Conservation (phyloP, 768 basidiomycete species). For the Xerocomus brunneocitrinus region DNA sequence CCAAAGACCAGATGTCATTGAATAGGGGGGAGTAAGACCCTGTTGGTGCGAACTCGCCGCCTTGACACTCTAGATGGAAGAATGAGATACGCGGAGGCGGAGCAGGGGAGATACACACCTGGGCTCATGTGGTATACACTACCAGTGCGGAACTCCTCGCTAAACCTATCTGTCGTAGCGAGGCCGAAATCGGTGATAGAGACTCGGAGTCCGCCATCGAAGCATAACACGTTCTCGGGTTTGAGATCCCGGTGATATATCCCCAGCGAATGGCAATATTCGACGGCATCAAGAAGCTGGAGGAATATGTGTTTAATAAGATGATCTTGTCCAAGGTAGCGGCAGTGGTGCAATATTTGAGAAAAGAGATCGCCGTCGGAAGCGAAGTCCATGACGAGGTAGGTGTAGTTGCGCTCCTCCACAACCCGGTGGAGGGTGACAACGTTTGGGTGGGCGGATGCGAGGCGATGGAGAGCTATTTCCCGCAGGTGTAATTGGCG, state of each 20-base stretch:
- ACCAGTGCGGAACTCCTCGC: conserved; percentile 90
- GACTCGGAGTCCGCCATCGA: conserved; percentile 68
- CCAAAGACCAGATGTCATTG: conserved; percentile 96
- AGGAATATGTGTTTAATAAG: conserved; percentile 89
- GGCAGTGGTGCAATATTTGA: conserved; percentile 71
- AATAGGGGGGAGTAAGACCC: conserved; percentile 77
- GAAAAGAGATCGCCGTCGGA: conserved; percentile 88
- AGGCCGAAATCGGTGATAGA: conserved; percentile 95
- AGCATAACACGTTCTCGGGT: conserved; percentile 93
- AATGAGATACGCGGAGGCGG: conserved; percentile 15
- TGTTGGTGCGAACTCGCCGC: conserved; percentile 58
- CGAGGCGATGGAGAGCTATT: conserved; percentile 74
- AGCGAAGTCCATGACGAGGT: conserved; percentile 92
- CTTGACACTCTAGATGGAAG: conserved; percentile 70
- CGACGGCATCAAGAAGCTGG: conserved; percentile 90
- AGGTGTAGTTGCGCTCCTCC: conserved; percentile 76
- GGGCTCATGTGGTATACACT: conserved; percentile 99
- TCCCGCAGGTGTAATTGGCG: conserved; percentile 83
- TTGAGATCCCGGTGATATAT: conserved; percentile 98
- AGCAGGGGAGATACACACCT: conserved; percentile 42
- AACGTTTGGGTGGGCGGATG: conserved; percentile 72
- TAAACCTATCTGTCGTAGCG: conserved; percentile 80
- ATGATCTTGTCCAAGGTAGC: conserved; percentile 78
- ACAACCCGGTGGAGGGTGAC: conserved; percentile 87
- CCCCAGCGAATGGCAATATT: conserved; percentile 85